Evolutionary conservation across 768 basidiomycete species (phyloP), one percentile per base, ranked within the genome.

Genomic region (Tremella mesenterica): DNA sequence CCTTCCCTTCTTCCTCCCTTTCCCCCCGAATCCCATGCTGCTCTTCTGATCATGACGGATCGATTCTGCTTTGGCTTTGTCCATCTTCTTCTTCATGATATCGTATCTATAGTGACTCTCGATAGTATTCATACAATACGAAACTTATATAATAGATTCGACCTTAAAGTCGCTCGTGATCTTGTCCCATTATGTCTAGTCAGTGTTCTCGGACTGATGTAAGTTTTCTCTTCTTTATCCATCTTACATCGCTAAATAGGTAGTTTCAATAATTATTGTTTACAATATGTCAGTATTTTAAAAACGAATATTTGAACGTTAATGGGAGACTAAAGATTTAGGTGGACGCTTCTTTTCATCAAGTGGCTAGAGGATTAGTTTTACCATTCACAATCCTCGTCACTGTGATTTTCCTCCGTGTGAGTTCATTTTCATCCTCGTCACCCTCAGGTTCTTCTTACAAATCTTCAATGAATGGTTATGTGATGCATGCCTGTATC

Each of bases 281-380:
- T 92, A 54, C 88, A 90, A 82, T 88, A 86, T 65, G 91, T 95
- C 61, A 91, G 52, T 88, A n/a, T n/a, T n/a, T n/a, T n/a, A n/a
- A n/a, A n/a, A n/a, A n/a, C n/a, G n/a, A n/a, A n/a, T n/a, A n/a
- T n/a, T n/a, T n/a, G n/a, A n/a, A n/a, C n/a, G n/a, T n/a, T n/a
- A n/a, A n/a, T n/a, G n/a, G n/a, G n/a, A n/a, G n/a, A n/a, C n/a
- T n/a, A n/a, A n/a, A 12, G 27, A 23, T 12, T 5, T 16, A 49
- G 48, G 57, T 67, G 50, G 66, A 68, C 47, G 66, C 66, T 9
- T 53, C 45, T 5, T 50, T 55, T 14, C 64, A 67, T 57, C 91
- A 93, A 76, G 85, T 97, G 58, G 92, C 92, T 0, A 85, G 92
- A 14, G 92, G 92, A 9, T 79, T 97, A 56, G 82, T 97, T 26